These are phyloP conservation scores for Trifolium pratense DNA, from an alignment of 306 rosid genomes.

Conservation along the genomic window DNA sequence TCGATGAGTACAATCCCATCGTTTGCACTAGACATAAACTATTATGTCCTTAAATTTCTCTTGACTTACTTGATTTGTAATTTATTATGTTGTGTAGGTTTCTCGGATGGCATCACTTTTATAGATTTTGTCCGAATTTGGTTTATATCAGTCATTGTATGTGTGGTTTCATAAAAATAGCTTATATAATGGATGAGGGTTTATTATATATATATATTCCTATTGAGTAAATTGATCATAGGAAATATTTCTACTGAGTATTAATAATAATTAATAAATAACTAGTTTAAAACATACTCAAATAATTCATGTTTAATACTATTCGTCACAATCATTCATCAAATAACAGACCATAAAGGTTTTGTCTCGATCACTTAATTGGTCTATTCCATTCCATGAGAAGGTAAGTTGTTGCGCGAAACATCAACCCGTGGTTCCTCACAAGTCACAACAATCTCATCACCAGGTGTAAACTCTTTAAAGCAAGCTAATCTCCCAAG, in stretches of 20 bases:
- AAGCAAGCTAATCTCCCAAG: slow-evolving; percentile 78
- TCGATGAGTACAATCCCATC: slow-evolving; percentile 35
- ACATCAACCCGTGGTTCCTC: slow-evolving; percentile 58
- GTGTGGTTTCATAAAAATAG: slow-evolving; percentile 43
- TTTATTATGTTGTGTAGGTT: slow-evolving; percentile 33
- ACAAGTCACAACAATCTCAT: slow-evolving; percentile 62
- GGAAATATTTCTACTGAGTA: slow-evolving; percentile 8
- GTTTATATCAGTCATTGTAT: slow-evolving; percentile 41
- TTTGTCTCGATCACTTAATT: slow-evolving; percentile 17
- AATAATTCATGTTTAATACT: slow-evolving; percentile 25
- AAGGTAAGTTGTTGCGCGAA: slow-evolving; percentile 54
- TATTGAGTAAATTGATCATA: background rate
- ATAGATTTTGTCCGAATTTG: slow-evolving; percentile 53
- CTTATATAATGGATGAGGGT: slow-evolving; percentile 29
- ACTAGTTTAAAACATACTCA: slow-evolving; percentile 21
- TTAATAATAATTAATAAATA: background rate
- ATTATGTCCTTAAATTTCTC: slow-evolving; percentile 24
- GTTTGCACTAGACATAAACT: slow-evolving; percentile 36
- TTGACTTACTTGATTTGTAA: slow-evolving; percentile 22
- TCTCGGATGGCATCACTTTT: slow-evolving; percentile 63
- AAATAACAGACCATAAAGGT: slow-evolving; percentile 49
- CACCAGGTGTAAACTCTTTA: slow-evolving; percentile 68
- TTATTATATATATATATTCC: slow-evolving; percentile 22
- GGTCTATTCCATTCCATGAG: slow-evolving; percentile 67
- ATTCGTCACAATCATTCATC: slow-evolving; percentile 40